Evolutionary conservation across 2,329 filamentous ascomycete species (phyloP), one percentile per base, ranked within the genome.

Genomic region (Curvularia spicifera): DNA sequence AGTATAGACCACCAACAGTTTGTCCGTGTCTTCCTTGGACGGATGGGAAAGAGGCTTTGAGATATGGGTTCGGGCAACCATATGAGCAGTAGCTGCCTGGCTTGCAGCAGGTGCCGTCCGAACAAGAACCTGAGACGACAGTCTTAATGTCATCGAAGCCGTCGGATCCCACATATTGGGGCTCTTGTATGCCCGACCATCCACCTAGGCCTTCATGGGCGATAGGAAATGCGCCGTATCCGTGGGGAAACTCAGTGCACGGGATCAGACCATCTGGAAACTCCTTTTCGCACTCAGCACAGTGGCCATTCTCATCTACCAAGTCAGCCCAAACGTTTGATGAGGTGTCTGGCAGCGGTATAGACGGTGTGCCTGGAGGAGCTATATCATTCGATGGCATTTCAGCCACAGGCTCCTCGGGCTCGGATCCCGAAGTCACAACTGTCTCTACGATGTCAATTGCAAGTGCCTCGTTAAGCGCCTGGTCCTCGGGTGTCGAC

Each of bases 21-120:
- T 98, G 87, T 62, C 89, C 89, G 51, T 87, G 91, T 37, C 82
- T 72, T 55, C 94, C 95, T 81, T 98, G 95, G 33, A 84, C 82
- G 1, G 74, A 68, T 46, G 95, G 92, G 90, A 93, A 98, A 76
- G 98, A 94, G 3, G 89, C 85, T 85, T 97, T 97, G 78, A 95
- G 88, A 79, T 95, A 96, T 45, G 94, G 94, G 28, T 88, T 80
- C n/a, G 91, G 90, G 82, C 95, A 99, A 56, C 91, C 88, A 73
- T 98, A 98, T 1, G 93, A 96, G 84, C 94, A 97, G 83, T 93
- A 93, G 57, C 82, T 79, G 48, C 87, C 88, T 24, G 67, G 57
- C 7, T 61, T 67, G 80, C 91, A 94, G 59, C 78, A 78, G 15
- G 85, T 78, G 15, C 89, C 90, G 18, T 80, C 74, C 8, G 60